phyloP scores from a whole-genome alignment of 2,329 filamentous ascomycete genomes.

The Claviceps lovelessii region DNA sequence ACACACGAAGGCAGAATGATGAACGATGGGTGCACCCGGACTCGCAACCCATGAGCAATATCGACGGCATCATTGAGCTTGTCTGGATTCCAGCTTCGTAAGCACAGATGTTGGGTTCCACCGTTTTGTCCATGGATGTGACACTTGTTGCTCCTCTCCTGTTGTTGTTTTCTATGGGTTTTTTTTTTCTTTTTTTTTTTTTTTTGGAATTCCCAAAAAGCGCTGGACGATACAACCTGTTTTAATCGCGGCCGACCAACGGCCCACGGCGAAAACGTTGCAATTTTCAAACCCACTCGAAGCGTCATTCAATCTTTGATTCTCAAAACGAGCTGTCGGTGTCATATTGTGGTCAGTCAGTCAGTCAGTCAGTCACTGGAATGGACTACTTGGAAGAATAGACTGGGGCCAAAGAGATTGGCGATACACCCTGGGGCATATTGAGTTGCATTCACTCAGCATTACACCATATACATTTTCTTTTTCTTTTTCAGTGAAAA shows the following conservation, averaged over 20 bases:
- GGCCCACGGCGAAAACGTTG: not conserved
- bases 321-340: not conserved
- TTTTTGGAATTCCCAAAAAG: not conserved
- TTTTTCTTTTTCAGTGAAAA: not conserved
- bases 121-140: not conserved
- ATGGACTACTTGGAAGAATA: not conserved
- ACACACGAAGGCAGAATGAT: conserved; percentile 38
- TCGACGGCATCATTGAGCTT: conserved; percentile 42
- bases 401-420: not conserved
- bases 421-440: conserved; percentile 1
- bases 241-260: conserved; percentile 1
- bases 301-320: not conserved
- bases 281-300: not conserved
- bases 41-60: conserved; percentile 34
- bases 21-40: conserved; percentile 35
- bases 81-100: conserved; percentile 34
- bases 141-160: not conserved
- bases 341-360: not conserved
- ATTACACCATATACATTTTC: not conserved
- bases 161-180: not conserved
- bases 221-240: not conserved
- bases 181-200: too few relatives aligned
- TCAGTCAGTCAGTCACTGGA: not conserved
- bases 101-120: not conserved
- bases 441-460: not conserved